A percentile compares a stretch with the other conserved stretches of the same genome.
These are phyloP conservation scores for Salix udensis DNA, from an alignment of 345 rosid genomes.

Conservation along the genomic window DNA sequence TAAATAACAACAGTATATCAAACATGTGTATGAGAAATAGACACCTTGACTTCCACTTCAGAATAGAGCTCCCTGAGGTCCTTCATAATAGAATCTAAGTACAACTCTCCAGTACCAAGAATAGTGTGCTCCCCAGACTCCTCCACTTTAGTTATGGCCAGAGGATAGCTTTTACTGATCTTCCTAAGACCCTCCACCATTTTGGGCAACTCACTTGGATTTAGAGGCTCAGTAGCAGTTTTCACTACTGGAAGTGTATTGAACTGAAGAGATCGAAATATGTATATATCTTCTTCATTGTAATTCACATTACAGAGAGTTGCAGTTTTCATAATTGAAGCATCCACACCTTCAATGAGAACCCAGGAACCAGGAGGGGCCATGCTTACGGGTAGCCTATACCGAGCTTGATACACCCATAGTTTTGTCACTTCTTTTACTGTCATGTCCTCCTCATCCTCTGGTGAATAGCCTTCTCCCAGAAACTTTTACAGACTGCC, in stretches of 20 bases:
- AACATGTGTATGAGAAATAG: not conserved
- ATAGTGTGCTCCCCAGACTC: conserved; percentile 98
- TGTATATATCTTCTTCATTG: conserved; percentile 71
- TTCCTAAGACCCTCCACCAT: conserved; percentile 99
- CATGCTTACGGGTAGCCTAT: conserved; percentile 82
- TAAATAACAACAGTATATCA: not conserved
- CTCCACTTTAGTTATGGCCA: conserved; percentile 93
- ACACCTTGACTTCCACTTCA: conserved; percentile 98
- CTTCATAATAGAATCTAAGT: conserved; percentile 95
- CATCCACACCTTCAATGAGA: conserved; percentile 92
- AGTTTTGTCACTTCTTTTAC: conserved; percentile 87
- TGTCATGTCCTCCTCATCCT: conserved; percentile 97
- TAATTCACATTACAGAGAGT: conserved; percentile 65
- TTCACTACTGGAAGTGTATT: conserved; percentile 95
- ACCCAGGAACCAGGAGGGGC: conserved; percentile 99
- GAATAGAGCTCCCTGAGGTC: conserved; percentile 97
- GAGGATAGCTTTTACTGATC: conserved; percentile 97
- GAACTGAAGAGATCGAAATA: conserved; percentile 83
- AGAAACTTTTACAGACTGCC: conserved; percentile 81
- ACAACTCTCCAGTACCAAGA: conserved; percentile 93
- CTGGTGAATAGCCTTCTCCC: conserved; percentile 98
- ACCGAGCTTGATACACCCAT: conserved; percentile 93
- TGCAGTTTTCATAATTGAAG: conserved; percentile 96
- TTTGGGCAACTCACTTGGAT: conserved; percentile 97
- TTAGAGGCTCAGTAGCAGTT: conserved; percentile 96